These are phyloP conservation scores for Colletotrichum somersetense DNA, from an alignment of 2,329 filamentous ascomycete genomes.

Conservation along the genomic window DNA sequence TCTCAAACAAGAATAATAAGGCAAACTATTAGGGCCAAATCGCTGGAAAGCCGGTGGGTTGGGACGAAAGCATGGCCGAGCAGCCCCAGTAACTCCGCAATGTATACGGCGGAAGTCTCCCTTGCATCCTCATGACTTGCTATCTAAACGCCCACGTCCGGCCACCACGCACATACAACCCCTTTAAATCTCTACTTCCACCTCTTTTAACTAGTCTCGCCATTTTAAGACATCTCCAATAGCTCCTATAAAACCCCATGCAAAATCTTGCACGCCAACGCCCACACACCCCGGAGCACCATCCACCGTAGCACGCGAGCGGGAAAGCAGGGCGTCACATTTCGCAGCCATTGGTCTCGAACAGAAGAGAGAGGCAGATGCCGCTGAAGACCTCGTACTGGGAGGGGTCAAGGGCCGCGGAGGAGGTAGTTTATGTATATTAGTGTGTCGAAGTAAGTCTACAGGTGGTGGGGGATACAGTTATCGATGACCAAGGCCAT, in stretches of 20 bases:
- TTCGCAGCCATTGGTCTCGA: neutral
- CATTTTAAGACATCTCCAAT: neutral
- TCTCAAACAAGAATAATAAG: neutral
- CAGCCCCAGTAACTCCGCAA: neutral
- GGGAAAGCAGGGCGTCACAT: slow-evolving; percentile 11
- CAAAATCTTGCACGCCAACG: slow-evolving; percentile 1
- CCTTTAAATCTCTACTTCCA: neutral
- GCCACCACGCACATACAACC: too few relatives aligned
- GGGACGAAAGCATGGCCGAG: neutral
- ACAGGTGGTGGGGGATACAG: slow-evolving; percentile 7
- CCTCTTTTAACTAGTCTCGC: neutral
- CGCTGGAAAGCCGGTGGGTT: too few relatives aligned
- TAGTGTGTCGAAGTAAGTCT: neutral
- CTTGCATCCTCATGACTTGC: neutral
- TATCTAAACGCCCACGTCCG: neutral
- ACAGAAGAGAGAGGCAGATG: slow-evolving; percentile 13
- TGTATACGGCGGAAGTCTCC: neutral
- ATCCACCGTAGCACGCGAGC: neutral
- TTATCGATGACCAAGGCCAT: slow-evolving; percentile 29
- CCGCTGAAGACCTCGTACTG: neutral
- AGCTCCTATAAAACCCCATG: slow-evolving; percentile 17
- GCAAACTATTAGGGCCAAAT: neutral
- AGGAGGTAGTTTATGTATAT: neutral
- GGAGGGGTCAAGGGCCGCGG: slow-evolving; percentile 1
- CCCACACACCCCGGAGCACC: neutral